phyloP scores from a whole-genome alignment of 2,329 filamentous ascomycete species.

The Fusarium sarcochroum region DNA sequence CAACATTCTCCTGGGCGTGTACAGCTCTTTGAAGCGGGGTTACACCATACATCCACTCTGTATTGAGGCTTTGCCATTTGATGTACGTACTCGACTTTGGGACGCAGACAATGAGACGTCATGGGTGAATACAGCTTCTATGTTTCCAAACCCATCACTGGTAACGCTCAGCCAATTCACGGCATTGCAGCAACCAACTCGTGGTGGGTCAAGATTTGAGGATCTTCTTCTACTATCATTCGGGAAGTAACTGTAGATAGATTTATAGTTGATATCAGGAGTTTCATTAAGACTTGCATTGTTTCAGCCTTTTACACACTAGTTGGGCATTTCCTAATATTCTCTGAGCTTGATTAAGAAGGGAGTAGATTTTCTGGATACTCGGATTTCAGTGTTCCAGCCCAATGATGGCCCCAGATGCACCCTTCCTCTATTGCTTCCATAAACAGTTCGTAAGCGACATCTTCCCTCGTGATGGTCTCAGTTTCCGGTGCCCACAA shows the following conservation, averaged over 20 bases:
- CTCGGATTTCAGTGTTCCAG: no score
- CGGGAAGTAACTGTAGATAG: background rate
- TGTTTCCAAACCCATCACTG: accelerated
- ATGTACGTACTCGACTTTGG: constrained; percentile 7
- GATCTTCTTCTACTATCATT: background rate
- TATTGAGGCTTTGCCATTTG: constrained; percentile 13
- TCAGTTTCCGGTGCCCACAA: no score
- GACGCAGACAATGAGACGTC: background rate
- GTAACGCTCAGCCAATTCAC: background rate
- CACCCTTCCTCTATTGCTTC: no score
- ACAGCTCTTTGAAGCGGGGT: constrained; percentile 10
- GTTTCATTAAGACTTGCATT: no score
- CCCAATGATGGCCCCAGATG: no score
- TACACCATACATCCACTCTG: constrained; percentile 22
- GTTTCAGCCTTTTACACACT: no score
- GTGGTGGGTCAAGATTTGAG: background rate
- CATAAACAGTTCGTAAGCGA: no score
- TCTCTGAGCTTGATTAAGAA: no score
- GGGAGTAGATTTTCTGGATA: no score
- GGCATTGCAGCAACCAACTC: accelerated
- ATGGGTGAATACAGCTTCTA: background rate
- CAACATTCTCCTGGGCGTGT: background rate
- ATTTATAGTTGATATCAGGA: no score
- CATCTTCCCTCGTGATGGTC: no score
- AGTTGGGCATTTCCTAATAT: no score